These are phyloP conservation scores for Lactarius deliciosus DNA, from an alignment of 768 basidiomycete genomes.

Conservation along the genomic window DNA sequence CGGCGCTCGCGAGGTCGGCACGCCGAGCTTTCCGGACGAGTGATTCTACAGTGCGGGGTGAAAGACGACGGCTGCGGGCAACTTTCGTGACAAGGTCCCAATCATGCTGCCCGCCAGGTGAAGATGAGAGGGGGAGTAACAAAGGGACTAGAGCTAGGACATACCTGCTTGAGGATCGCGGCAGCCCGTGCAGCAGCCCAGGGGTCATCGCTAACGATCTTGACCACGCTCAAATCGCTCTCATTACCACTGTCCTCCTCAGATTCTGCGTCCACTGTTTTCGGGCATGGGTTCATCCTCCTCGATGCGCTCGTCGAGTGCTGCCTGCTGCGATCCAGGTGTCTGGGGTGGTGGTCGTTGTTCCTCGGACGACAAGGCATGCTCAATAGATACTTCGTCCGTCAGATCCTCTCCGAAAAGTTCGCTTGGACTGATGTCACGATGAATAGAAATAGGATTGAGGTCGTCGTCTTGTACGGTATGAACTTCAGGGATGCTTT, in stretches of 20 bases:
- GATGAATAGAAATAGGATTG: background rate
- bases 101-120: slow-evolving; percentile 56
- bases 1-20: slow-evolving; percentile 25
- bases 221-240: slow-evolving; percentile 62
- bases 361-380: slow-evolving; percentile 40
- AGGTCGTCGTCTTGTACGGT: background rate
- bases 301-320: slow-evolving; percentile 12
- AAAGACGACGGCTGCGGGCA: slow-evolving; percentile 36
- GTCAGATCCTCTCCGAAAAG: slow-evolving; percentile 32
- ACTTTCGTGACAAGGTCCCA: slow-evolving; percentile 76
- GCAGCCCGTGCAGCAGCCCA: slow-evolving; percentile 89
- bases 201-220: slow-evolving; percentile 83
- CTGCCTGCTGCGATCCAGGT: background rate
- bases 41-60: slow-evolving; percentile 36
- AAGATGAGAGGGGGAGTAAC: background rate
- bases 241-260: slow-evolving; percentile 38
- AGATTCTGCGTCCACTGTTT: slow-evolving; percentile 33
- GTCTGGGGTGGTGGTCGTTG: slow-evolving; percentile 8
- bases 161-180: slow-evolving; percentile 86
- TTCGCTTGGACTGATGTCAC: background rate
- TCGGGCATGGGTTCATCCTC: slow-evolving; percentile 24
- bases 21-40: slow-evolving; percentile 33
- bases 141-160: slow-evolving; percentile 28
- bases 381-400: slow-evolving; percentile 38
- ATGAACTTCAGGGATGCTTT: slow-evolving; percentile 2